phyloP scores from a whole-genome alignment of 805 yeast genomes.

The Zygosaccharomyces siamensis region DNA sequence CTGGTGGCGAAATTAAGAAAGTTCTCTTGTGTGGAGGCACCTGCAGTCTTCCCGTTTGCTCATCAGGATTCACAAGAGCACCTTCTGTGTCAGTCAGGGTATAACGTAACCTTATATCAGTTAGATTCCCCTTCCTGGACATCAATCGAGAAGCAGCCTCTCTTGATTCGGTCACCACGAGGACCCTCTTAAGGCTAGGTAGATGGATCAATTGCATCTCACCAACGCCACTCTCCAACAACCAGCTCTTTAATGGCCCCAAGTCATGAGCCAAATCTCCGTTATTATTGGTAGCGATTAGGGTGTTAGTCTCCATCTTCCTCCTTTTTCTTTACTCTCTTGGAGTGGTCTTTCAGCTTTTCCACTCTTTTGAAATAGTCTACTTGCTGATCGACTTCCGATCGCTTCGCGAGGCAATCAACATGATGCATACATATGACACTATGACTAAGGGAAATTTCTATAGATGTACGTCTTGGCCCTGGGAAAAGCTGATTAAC shows the following conservation, averaged over 20 bases:
- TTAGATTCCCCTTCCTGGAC: background rate
- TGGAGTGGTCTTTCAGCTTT: background rate
- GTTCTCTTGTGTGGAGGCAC: slow-evolving; percentile 34
- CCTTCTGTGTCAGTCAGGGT: slow-evolving; percentile 3
- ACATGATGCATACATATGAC: background rate
- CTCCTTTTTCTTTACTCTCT: background rate
- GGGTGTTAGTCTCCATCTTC: slow-evolving; percentile 22
- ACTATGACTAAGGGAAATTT: background rate
- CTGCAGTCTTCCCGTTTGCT: slow-evolving; percentile 7
- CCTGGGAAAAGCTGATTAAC: slow-evolving; percentile 44
- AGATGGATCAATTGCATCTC: slow-evolving; percentile 24
- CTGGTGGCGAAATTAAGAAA: slow-evolving; percentile 41
- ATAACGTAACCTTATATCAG: background rate
- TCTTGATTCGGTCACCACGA: slow-evolving; percentile 8
- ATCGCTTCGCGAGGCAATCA: background rate
- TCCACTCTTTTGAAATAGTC: background rate
- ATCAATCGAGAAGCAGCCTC: background rate
- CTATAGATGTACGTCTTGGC: slow-evolving; percentile 39
- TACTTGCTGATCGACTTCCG: background rate
- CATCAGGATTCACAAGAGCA: background rate
- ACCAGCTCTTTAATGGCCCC: slow-evolving; percentile 19
- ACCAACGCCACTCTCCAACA: slow-evolving; percentile 15
- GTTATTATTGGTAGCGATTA: slow-evolving; percentile 21
- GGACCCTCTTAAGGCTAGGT: slow-evolving; percentile 21
- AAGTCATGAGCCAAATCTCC: slow-evolving; percentile 10